phyloP scores from a whole-genome alignment of 495 filamentous ascomycete genomes.

The Hypoxylon lienhwacheense region DNA sequence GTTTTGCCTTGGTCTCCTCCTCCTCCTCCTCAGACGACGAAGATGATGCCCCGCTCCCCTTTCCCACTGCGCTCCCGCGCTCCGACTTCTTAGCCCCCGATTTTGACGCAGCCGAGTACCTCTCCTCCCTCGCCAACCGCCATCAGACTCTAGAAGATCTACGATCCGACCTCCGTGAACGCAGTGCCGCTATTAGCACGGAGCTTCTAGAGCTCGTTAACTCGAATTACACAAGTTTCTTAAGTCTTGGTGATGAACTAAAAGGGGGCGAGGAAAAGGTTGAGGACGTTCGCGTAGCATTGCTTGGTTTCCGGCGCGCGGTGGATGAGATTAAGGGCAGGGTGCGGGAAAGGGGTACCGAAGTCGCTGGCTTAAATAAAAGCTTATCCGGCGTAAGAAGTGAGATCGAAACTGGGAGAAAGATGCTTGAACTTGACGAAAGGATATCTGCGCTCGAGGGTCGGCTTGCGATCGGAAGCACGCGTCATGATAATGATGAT shows the following conservation, averaged over 20 bases:
- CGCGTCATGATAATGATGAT: slow-evolving; percentile 38
- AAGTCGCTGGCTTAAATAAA: slow-evolving; percentile 45
- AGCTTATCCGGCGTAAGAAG: slow-evolving; percentile 47
- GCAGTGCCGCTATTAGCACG: slow-evolving; percentile 71
- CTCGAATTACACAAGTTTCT: slow-evolving; percentile 86
- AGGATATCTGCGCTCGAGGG: slow-evolving; percentile 75
- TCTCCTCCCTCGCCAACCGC: slow-evolving; percentile 78
- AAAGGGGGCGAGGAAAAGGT: slow-evolving; percentile 88
- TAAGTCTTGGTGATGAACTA: slow-evolving; percentile 78
- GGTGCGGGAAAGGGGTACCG: slow-evolving; percentile 50
- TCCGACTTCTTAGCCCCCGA: slow-evolving; percentile 72
- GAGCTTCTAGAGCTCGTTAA: slow-evolving; percentile 95
- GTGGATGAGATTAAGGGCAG: slow-evolving; percentile 58
- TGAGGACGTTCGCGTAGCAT: slow-evolving; percentile 84
- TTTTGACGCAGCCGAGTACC: slow-evolving; percentile 81
- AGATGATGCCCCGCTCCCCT: slow-evolving; percentile 72
- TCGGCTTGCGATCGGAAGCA: slow-evolving; percentile 54
- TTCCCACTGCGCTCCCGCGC: slow-evolving; percentile 78
- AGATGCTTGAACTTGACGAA: slow-evolving; percentile 70
- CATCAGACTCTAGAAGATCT: slow-evolving; percentile 97
- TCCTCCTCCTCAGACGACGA: slow-evolving; percentile 43
- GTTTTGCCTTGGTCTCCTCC: slow-evolving; percentile 39
- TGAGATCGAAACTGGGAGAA: slow-evolving; percentile 59
- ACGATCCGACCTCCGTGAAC: slow-evolving; percentile 76
- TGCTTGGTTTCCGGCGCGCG: slow-evolving; percentile 81